These are phyloP conservation scores for Pseudofabraea citricarpa DNA, from an alignment of 2,329 filamentous ascomycete genomes.

Conservation along the genomic window DNA sequence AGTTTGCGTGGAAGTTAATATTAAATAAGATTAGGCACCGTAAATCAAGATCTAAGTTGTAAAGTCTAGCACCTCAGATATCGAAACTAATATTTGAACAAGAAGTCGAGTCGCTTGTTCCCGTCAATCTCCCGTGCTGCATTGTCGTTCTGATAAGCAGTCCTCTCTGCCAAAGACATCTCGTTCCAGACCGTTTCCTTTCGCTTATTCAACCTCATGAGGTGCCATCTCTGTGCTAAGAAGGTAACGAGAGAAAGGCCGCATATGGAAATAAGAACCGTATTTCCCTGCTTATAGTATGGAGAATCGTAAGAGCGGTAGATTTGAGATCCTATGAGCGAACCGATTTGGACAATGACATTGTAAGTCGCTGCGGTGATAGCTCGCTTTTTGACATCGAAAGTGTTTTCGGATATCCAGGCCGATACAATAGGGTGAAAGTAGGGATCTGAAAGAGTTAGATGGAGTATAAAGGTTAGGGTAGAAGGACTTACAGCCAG, in stretches of 20 bases:
- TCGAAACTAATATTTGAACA: conserved; percentile 38
- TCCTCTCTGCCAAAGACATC: conserved; percentile 40
- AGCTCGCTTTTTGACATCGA: conserved; percentile 44
- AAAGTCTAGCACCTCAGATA: background rate
- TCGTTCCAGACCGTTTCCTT: conserved; percentile 41
- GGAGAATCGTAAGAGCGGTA: conserved; percentile 48
- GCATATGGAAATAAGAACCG: conserved; percentile 47
- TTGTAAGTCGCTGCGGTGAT: conserved; percentile 44
- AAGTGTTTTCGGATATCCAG: conserved; percentile 46
- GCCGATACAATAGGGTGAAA: conserved; percentile 49
- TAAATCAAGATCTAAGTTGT: too few relatives aligned
- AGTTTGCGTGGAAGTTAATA: background rate
- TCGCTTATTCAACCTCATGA: conserved; percentile 41
- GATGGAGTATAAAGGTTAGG: background rate
- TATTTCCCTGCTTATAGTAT: conserved; percentile 42
- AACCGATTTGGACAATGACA: conserved; percentile 41
- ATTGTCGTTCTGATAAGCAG: conserved; percentile 41
- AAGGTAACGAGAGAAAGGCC: conserved; percentile 44
- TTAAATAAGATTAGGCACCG: too few relatives aligned
- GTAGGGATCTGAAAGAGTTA: conserved; percentile 42
- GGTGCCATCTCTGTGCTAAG: conserved; percentile 39
- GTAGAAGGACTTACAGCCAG: conserved; percentile 31
- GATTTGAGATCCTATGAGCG: conserved; percentile 37
- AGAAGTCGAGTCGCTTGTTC: conserved; percentile 46
- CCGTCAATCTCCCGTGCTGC: conserved; percentile 39